phyloP scores from a whole-genome alignment of 2,329 filamentous ascomycete genomes.

The Colletotrichum liriopes region DNA sequence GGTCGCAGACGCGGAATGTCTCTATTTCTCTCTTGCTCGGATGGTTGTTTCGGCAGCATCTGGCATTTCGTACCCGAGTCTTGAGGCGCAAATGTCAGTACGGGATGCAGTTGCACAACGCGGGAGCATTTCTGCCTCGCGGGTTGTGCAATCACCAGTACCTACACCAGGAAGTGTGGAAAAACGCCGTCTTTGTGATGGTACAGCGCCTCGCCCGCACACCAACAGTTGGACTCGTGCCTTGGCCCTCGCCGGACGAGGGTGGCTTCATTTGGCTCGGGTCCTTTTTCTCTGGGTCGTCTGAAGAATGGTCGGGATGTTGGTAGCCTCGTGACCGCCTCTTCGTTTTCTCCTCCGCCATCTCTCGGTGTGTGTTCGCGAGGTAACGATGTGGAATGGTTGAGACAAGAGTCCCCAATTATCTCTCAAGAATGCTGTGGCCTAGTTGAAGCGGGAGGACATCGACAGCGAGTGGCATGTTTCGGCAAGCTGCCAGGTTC shows the following conservation, averaged over 20 bases:
- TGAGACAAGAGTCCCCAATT: slow-evolving; percentile 23
- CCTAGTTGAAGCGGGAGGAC: slow-evolving; percentile 34
- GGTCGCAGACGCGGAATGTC: neutral
- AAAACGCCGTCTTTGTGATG: slow-evolving; percentile 35
- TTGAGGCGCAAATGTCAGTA: neutral
- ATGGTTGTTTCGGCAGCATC: slow-evolving; percentile 11
- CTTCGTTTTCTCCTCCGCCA: neutral
- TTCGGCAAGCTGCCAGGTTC: slow-evolving; percentile 34
- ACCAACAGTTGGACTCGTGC: slow-evolving; percentile 35
- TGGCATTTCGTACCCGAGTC: neutral
- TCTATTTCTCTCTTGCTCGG: neutral
- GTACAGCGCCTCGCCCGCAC: slow-evolving; percentile 27
- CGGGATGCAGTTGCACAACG: neutral
- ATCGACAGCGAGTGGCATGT: slow-evolving; percentile 36
- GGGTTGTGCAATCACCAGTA: slow-evolving; percentile 5
- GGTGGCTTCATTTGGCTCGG: slow-evolving; percentile 33
- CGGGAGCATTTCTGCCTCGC: neutral
- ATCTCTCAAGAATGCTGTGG: slow-evolving; percentile 25
- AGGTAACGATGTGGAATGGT: slow-evolving; percentile 37
- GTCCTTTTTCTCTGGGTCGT: slow-evolving; percentile 16
- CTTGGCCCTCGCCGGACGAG: slow-evolving; percentile 30
- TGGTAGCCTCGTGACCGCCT: slow-evolving; percentile 15
- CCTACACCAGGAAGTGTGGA: slow-evolving; percentile 16
- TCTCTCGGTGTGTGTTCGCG: slow-evolving; percentile 16
- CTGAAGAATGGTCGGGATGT: slow-evolving; percentile 24